A percentile compares a stretch with the other conserved stretches of the same genome.
These are phyloP conservation scores for Lagerstroemia fauriei DNA, from an alignment of 441 rosid genomes.

Conservation along the genomic window DNA sequence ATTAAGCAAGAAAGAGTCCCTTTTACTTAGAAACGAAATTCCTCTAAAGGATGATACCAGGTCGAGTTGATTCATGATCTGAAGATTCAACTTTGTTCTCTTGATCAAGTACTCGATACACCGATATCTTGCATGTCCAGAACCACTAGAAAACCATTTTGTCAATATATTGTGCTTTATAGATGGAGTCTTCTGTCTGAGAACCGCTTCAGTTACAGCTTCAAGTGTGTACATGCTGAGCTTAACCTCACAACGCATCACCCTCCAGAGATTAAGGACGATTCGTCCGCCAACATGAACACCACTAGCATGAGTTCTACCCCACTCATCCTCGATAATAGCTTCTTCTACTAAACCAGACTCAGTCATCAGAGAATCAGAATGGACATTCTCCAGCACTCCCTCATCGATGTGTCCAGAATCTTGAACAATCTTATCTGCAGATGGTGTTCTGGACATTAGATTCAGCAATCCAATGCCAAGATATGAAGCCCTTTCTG, in stretches of 20 bases:
- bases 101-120: constrained; percentile 72
- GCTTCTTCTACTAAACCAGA: constrained; percentile 51
- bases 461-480: constrained; percentile 79
- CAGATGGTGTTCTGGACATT: constrained; percentile 71
- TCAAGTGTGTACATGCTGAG: constrained; percentile 81
- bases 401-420: constrained; percentile 43
- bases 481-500: constrained; percentile 94
- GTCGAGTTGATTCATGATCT: constrained; percentile 85
- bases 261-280: constrained; percentile 88
- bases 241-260: constrained; percentile 86
- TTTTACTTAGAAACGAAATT: neutral
- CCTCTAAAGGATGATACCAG: constrained; percentile 50
- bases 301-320: constrained; percentile 96
- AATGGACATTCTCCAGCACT: constrained; percentile 36
- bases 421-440: constrained; percentile 38
- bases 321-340: constrained; percentile 91
- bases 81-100: constrained; percentile 78
- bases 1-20: neutral
- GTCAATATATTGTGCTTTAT: constrained; percentile 65
- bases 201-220: constrained; percentile 82
- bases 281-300: constrained; percentile 94
- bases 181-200: constrained; percentile 78
- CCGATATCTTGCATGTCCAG: constrained; percentile 75
- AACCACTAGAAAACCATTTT: constrained; percentile 81
- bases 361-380: constrained; percentile 48